These are phyloP conservation scores for Umbelopsis vinacea DNA, from an alignment of 192 early-diverging fungal species.

Conservation along the genomic window DNA sequence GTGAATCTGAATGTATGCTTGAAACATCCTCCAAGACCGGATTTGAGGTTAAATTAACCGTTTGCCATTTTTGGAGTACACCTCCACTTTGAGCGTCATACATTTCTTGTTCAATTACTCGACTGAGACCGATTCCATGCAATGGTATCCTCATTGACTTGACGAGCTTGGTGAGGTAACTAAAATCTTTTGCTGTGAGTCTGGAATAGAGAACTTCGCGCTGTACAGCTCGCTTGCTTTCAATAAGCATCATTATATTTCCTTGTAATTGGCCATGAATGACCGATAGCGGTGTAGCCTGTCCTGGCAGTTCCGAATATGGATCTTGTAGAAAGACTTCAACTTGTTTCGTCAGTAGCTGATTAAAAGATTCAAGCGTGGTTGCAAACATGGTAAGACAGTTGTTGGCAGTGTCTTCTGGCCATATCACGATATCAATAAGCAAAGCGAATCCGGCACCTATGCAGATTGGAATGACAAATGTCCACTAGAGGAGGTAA, in stretches of 20 bases:
- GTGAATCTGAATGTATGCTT: not conserved
- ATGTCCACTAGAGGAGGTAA: constrained; percentile 29
- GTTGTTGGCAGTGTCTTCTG: constrained; percentile 36
- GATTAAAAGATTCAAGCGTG: constrained; percentile 19
- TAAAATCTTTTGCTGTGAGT: constrained; percentile 30
- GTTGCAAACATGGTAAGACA: constrained; percentile 26
- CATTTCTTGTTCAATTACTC: constrained; percentile 23
- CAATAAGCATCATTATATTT: constrained; percentile 32
- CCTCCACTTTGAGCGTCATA: constrained; percentile 9
- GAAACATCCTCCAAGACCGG: not conserved
- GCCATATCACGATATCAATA: constrained; percentile 35
- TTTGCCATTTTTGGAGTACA: not conserved
- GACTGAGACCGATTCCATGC: constrained; percentile 36
- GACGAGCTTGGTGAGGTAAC: constrained; percentile 27
- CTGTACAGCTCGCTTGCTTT: constrained; percentile 38
- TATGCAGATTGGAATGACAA: constrained; percentile 34
- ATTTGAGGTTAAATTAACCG: not conserved
- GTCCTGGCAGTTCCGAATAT: not conserved
- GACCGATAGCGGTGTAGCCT: constrained; percentile 13
- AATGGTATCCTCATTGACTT: constrained; percentile 30
- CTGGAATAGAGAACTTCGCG: constrained; percentile 31
- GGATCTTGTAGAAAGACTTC: constrained; percentile 33
- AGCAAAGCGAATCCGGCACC: constrained; percentile 28
- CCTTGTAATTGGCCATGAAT: constrained; percentile 25
- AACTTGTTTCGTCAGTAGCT: constrained; percentile 27